A percentile compares a stretch with the other conserved stretches of the same genome.
Conservation (phyloP, 768 basidiomycete species). For the Rhodotorula toruloides region DNA sequence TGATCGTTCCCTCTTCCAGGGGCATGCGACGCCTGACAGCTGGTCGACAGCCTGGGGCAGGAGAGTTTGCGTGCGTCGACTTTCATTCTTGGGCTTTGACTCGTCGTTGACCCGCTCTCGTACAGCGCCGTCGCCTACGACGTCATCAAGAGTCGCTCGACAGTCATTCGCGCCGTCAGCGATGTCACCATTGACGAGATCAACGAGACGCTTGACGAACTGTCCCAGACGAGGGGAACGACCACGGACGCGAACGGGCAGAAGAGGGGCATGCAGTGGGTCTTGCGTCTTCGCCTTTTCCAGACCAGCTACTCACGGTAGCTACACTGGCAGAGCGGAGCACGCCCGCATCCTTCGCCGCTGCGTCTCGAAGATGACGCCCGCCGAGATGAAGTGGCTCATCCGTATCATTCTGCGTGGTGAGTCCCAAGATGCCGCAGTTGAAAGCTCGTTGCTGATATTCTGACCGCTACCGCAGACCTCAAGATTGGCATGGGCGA, state of each 20-base stretch:
- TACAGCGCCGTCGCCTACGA: conserved; percentile 69
- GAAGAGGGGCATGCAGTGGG: conserved; percentile 49
- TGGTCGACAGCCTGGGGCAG: conserved; percentile 12
- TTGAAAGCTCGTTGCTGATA: too few relatives aligned
- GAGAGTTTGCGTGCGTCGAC: conserved; percentile 30
- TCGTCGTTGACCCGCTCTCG: conserved; percentile 59
- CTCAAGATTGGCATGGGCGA: conserved; percentile 90
- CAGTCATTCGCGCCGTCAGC: conserved; percentile 60
- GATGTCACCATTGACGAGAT: conserved; percentile 73
- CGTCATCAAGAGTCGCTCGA: conserved; percentile 76
- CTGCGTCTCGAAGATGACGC: conserved; percentile 57
- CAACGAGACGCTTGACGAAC: conserved; percentile 71
- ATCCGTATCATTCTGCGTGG: conserved; percentile 95
- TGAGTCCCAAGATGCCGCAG: conserved; percentile 41
- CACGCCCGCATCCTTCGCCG: conserved; percentile 74
- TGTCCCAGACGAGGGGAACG: conserved; percentile 51
- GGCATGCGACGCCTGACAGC: neutral
- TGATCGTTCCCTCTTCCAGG: neutral
- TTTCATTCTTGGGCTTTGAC: neutral
- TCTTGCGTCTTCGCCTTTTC: conserved; percentile 8
- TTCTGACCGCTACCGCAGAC: conserved; percentile 53
- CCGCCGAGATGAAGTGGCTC: conserved; percentile 91
- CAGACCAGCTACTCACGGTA: neutral
- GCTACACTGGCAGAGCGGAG: conserved; percentile 54
- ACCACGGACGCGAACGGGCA: neutral